A percentile compares a stretch with the other conserved stretches of the same genome.
Conservation (phyloP, 2,329 filamentous ascomycete species). For the Trichoderma oligosporum region DNA sequence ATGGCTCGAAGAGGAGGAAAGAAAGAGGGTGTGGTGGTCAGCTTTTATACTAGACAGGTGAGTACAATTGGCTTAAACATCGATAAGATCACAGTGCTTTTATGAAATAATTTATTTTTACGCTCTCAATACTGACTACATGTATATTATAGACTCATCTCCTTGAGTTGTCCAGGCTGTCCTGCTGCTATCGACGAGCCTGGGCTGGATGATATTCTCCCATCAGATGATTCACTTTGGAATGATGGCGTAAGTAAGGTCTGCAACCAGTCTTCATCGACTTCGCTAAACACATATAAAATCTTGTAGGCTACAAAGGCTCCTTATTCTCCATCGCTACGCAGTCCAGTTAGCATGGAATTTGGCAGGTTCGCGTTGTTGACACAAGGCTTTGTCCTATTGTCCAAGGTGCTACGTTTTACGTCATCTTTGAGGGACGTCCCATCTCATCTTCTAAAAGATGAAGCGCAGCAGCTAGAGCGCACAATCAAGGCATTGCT, state of each 20-base stretch:
- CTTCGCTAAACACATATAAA: background rate
- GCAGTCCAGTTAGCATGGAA: conserved; percentile 1
- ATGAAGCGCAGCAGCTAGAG: conserved; percentile 1
- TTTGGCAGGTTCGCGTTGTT: conserved; percentile 6
- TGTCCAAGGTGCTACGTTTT: background rate
- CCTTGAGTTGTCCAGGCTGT: background rate
- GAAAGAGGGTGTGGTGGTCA: conserved; percentile 9
- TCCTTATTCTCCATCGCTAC: background rate
- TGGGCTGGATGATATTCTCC: background rate
- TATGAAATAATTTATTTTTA: too few relatives aligned
- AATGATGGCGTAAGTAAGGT: background rate
- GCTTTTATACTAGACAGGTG: background rate
- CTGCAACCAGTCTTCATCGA: too few relatives aligned
- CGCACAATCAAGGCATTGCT: background rate
- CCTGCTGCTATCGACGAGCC: background rate
- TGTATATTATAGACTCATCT: background rate
- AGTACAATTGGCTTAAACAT: background rate
- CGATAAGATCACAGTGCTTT: too few relatives aligned
- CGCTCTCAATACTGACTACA: too few relatives aligned
- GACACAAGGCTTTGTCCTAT: background rate
- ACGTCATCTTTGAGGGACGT: background rate
- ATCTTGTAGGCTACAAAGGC: background rate
- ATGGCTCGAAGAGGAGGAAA: conserved; percentile 7
- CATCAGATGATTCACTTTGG: background rate
- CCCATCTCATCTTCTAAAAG: background rate